Evolutionary conservation across 2,329 filamentous ascomycete genomes (phyloP), one percentile per base, ranked within the genome.

Genomic region (Xylariaceae sp.): DNA sequence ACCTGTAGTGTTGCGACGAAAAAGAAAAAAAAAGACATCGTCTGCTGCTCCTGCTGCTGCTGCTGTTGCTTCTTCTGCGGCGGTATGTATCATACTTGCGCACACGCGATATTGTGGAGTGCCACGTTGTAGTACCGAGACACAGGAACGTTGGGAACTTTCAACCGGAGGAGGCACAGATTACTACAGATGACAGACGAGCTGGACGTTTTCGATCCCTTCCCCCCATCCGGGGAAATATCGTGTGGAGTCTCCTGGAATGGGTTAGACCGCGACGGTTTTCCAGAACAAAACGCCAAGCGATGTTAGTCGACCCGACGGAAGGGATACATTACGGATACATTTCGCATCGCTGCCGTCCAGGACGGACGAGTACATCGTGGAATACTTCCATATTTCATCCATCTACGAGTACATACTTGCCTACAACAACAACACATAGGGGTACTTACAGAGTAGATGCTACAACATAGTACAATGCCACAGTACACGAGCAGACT

Each of bases 51-150:
- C 23, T 30, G 23, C 23, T 30, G 23, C 23, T 30, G 23, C 23
- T 30, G 4, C 23, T 30, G 23, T 30, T 41, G 30, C 50, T 51
- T 56, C 58, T 39, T 54, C 48, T 50, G 18, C 53, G 13, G 41
- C 13, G 13, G 41, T 30, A 30, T 30, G 41, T 60, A 54, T 57
- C 51, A 57, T n/a, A 44, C 50, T 30, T 53, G 51, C 49, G 44
- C 15, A 53, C 53, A 56, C 11, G 35, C 58, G 54, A 57, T 56
- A 48, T 57, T 56, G 45, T 53, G 55, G 55, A 60, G 59, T 58
- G 58, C 62, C 59, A 64, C 60, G 61, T 64, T 62, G 57, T 64
- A 58, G 45, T 57, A 53, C 59, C 54, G 55, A 59, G 47, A 56
- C 59, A 50, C 53, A 50, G 39, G 45, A 47, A 61, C 44, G 8